phyloP scores from a whole-genome alignment of 176 grass and related monocot species.

The Alopecurus myosuroides region DNA sequence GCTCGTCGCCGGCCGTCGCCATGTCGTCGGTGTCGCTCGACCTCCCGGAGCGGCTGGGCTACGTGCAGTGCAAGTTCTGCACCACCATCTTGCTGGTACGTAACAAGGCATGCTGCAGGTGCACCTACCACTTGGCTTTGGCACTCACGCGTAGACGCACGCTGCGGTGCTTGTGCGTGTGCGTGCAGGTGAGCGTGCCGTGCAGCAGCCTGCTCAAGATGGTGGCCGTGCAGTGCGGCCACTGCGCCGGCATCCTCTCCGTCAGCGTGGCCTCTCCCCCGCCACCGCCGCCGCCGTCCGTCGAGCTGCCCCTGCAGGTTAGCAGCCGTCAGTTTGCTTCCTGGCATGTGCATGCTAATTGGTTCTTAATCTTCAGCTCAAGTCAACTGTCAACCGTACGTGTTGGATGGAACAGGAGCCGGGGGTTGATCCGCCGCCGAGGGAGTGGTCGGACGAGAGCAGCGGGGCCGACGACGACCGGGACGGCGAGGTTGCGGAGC shows the following conservation, averaged over 20 bases:
- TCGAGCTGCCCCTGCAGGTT: slow-evolving; percentile 47
- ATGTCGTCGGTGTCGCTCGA: slow-evolving; percentile 34
- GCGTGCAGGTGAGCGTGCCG: slow-evolving; percentile 56
- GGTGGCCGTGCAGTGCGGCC: slow-evolving; percentile 63
- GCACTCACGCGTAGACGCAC: not conserved
- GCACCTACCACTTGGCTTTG: not conserved
- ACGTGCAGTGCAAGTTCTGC: slow-evolving; percentile 61
- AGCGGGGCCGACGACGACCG: slow-evolving; percentile 27
- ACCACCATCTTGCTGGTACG: slow-evolving; percentile 51
- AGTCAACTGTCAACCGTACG: not conserved
- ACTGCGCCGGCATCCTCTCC: slow-evolving; percentile 54
- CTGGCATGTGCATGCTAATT: not conserved
- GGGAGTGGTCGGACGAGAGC: slow-evolving; percentile 34
- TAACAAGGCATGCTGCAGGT: too few species aligned
- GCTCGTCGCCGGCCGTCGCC: not conserved
- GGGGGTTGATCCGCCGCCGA: slow-evolving; percentile 8
- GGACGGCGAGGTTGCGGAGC: not conserved
- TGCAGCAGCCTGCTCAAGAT: slow-evolving; percentile 42
- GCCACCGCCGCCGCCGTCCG: not conserved
- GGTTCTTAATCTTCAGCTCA: not conserved
- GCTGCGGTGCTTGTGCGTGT: not conserved
- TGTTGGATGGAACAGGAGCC: slow-evolving; percentile 29
- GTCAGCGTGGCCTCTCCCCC: slow-evolving; percentile 30
- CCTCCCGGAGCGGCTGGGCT: slow-evolving; percentile 61
- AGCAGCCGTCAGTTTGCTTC: not conserved